Evolutionary conservation across 2,329 filamentous ascomycete genomes (phyloP).

Genomic region (Pleoardoris graminearum): DNA sequence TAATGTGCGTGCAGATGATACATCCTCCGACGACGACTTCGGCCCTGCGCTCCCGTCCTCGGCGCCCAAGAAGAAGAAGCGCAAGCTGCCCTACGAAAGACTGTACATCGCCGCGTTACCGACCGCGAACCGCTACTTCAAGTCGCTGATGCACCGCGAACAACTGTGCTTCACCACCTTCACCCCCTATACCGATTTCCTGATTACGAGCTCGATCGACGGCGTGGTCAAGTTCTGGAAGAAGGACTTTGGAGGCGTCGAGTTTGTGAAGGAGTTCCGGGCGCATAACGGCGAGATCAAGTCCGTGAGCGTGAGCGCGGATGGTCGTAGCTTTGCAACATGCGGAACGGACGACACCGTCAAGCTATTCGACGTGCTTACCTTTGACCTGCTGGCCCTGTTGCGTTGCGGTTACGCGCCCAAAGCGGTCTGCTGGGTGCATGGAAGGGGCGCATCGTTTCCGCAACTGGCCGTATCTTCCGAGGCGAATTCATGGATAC

Average conservation of each 20-base stretch:
- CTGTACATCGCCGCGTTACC: conserved; percentile 91
- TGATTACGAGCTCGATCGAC: conserved; percentile 91
- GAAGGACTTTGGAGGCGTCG: conserved; percentile 84
- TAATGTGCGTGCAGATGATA: conserved; percentile 48
- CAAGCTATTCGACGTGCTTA: conserved; percentile 78
- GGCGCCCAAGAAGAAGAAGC: conserved; percentile 82
- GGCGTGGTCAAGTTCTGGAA: conserved; percentile 99
- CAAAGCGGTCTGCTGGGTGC: conserved; percentile 87
- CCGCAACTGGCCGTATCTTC: conserved; percentile 85
- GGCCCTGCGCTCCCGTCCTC: conserved; percentile 86
- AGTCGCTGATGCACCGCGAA: conserved; percentile 98
- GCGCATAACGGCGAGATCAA: conserved; percentile 85
- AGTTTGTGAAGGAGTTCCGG: conserved; percentile 98
- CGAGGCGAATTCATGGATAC: conserved; percentile 70
- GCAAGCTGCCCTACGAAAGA: conserved; percentile 90
- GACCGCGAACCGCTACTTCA: conserved; percentile 79
- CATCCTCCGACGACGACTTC: conserved; percentile 76
- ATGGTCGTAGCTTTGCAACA: conserved; percentile 92
- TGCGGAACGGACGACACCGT: conserved; percentile 76
- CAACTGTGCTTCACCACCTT: conserved; percentile 86
- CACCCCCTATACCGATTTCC: conserved; percentile 88
- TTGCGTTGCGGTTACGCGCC: conserved; percentile 75
- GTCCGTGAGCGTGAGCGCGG: conserved; percentile 81
- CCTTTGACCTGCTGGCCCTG: conserved; percentile 69
- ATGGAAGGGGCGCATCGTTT: conserved; percentile 79